phyloP scores from a whole-genome alignment of 2,329 filamentous ascomycete species.

The Trichoderma sp. region DNA sequence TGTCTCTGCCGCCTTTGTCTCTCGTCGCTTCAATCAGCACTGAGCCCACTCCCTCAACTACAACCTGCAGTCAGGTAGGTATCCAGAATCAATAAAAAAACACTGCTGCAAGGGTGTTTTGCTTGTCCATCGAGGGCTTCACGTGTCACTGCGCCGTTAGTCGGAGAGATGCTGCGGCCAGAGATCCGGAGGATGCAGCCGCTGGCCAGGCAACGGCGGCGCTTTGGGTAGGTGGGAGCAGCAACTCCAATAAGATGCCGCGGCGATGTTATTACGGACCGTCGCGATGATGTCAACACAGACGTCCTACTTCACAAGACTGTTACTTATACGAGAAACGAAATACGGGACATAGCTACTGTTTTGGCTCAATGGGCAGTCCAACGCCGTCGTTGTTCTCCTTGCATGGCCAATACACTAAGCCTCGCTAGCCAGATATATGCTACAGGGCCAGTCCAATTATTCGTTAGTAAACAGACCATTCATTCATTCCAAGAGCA shows the following conservation, averaged over 20 bases:
- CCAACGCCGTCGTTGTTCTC: neutral
- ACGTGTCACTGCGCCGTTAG: slow-evolving; percentile 4
- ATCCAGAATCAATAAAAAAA: neutral
- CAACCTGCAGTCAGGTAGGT: too few species aligned
- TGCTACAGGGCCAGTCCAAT: neutral
- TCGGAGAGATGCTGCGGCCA: neutral
- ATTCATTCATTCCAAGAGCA: neutral
- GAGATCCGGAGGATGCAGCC: neutral
- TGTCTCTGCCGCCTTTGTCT: slow-evolving; percentile 1
- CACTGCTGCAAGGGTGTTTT: neutral
- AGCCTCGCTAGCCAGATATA: neutral
- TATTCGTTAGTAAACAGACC: neutral
- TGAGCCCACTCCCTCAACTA: neutral
- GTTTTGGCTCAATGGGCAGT: neutral
- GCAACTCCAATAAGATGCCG: slow-evolving; percentile 11
- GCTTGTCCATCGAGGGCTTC: slow-evolving; percentile 3
- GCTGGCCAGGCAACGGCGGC: slow-evolving; percentile 16
- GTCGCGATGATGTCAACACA: neutral
- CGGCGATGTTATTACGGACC: neutral
- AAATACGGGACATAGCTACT: neutral
- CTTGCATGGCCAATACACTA: neutral
- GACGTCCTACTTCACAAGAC: neutral
- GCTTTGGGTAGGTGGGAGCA: neutral
- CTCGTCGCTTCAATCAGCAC: slow-evolving; percentile 5
- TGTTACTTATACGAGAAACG: too few species aligned